A percentile compares a stretch with the other conserved stretches of the same genome.
phyloP scores from a whole-genome alignment of 768 basidiomycete species.

The Russula dissimulans region DNA sequence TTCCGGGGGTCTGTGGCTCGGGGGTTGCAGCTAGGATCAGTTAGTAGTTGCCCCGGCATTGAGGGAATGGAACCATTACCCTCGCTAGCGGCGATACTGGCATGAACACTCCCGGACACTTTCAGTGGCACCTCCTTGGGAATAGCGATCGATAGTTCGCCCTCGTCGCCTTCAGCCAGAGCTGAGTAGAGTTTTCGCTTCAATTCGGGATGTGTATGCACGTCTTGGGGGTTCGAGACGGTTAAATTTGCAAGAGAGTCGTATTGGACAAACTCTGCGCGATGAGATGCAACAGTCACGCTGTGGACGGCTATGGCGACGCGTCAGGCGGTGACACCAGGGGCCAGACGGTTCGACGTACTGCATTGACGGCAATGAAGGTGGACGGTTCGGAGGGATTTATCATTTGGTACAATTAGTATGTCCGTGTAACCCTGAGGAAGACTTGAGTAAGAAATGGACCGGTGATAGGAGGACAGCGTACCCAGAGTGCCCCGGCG shows the following conservation, averaged over 20 bases:
- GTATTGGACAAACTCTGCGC: conserved; percentile 68
- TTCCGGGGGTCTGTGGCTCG: conserved; percentile 66
- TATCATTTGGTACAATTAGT: conserved; percentile 72
- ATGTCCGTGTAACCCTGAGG: conserved; percentile 87
- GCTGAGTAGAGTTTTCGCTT: conserved; percentile 90
- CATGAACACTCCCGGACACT: conserved; percentile 41
- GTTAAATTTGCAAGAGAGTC: conserved; percentile 64
- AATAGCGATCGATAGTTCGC: conserved; percentile 86
- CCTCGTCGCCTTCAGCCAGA: conserved; percentile 85
- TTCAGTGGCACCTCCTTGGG: conserved; percentile 62
- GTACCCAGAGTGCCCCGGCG: conserved; percentile 74
- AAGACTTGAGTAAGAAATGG: conserved; percentile 9
- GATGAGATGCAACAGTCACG: conserved; percentile 61
- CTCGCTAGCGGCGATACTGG: conserved; percentile 44
- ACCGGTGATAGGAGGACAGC: conserved; percentile 24
- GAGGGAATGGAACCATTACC: conserved; percentile 29
- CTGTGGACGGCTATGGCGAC: conserved; percentile 51
- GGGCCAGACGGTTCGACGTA: conserved; percentile 31
- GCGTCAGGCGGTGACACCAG: conserved; percentile 19
- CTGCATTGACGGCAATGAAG: conserved; percentile 86
- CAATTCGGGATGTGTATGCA: conserved; percentile 84
- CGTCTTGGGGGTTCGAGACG: conserved; percentile 61
- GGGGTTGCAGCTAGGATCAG: conserved; percentile 51
- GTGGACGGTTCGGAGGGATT: conserved; percentile 73
- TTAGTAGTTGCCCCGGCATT: background rate